Base-by-base conservation (phyloP, 73 alveolate genomes). In the Effrenium voratum region DNA sequence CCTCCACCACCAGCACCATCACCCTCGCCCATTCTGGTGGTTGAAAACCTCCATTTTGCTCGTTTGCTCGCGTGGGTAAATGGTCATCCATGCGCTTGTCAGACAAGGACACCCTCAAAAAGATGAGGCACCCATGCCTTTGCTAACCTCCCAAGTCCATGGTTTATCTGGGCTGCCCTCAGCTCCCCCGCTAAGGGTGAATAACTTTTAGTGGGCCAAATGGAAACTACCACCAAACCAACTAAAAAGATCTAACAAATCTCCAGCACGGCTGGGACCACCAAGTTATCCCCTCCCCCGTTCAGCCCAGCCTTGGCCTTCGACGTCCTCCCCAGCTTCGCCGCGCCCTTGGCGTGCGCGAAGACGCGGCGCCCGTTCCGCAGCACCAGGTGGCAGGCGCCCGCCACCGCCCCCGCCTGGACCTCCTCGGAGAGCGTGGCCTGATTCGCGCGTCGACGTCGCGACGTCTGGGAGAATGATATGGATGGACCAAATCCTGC, bases 401-500 rank as follows among this genome's bases (percentile, higher is more conserved):
- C 94, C 28, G 94, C 94, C 34, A 86, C 45, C 30, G 94, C 94
- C n/a, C 94, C 94, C 19, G 82, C 72, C 16, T 45, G 36, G 82
- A 86, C 94, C 94, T 86, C 36, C 34, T 36, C 32, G 12, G 41
- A 72, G n/a, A 15, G 49, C n/a, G 38, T 19, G 32, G 38, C 10
- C 82, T 5, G 44, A 68, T 19, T 2, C 72, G 72, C 3, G 34
- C 19, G 72, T 57, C 72, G 2, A 24, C 28, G 36, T 24, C 72
- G 72, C 73, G 36, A 59, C 34, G 36, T 19, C 30, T 1, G 73
- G 73, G 73, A n/a, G 22, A 28, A n/a, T 19, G 32, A 26, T n/a
- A 2, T 59, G 72, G 34, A 24, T 57, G 73, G 34, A 6, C 73
- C n/a, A n/a, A 59, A 26, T 59, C 30, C 34, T n/a, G 30, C 68